These are phyloP conservation scores for Vitis hybrid DNA, from an alignment of 177 flowering plant genomes.

Conservation along the genomic window DNA sequence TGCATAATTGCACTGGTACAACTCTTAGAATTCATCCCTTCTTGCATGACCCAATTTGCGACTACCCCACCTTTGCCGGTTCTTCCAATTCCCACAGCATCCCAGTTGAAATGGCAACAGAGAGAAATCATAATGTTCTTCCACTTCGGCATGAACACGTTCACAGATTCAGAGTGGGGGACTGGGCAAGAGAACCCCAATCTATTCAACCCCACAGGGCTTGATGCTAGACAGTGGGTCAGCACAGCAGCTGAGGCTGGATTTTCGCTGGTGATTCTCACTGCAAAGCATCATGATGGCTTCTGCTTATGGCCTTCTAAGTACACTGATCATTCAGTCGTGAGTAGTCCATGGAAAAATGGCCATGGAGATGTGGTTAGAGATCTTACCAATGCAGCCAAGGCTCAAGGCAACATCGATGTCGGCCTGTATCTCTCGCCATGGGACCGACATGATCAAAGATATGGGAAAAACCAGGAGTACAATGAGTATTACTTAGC, in stretches of 20 bases:
- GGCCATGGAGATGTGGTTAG: slow-evolving; percentile 82
- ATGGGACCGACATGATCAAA: slow-evolving; percentile 87
- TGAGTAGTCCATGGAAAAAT: slow-evolving; percentile 60
- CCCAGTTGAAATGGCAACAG: slow-evolving; percentile 93
- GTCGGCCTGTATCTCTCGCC: slow-evolving; percentile 87
- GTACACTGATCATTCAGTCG: slow-evolving; percentile 81
- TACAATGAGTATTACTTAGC: slow-evolving; percentile 90
- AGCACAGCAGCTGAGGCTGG: slow-evolving; percentile 55
- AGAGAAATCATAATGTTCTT: slow-evolving; percentile 86
- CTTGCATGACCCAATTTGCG: slow-evolving; percentile 12
- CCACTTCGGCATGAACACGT: slow-evolving; percentile 93
- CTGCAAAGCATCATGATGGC: slow-evolving; percentile 96
- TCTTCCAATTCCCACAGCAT: slow-evolving; percentile 69
- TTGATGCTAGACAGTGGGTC: slow-evolving; percentile 76
- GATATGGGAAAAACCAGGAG: slow-evolving; percentile 57
- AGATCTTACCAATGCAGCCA: slow-evolving; percentile 66
- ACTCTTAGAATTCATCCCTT: slow-evolving; percentile 9
- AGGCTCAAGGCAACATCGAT: slow-evolving; percentile 49
- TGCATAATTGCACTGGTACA: slow-evolving; percentile 3
- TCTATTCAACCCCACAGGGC: slow-evolving; percentile 63
- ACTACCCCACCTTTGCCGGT: slow-evolving; percentile 83
- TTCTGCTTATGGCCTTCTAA: slow-evolving; percentile 92
- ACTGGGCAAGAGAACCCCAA: slow-evolving; percentile 74
- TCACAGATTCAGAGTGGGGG: slow-evolving; percentile 93
- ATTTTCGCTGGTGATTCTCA: slow-evolving; percentile 67